A percentile compares a stretch with the other conserved stretches of the same genome.
These are phyloP conservation scores for Dissophora globulifera DNA, from an alignment of 192 early-diverging fungal species.

Conservation along the genomic window DNA sequence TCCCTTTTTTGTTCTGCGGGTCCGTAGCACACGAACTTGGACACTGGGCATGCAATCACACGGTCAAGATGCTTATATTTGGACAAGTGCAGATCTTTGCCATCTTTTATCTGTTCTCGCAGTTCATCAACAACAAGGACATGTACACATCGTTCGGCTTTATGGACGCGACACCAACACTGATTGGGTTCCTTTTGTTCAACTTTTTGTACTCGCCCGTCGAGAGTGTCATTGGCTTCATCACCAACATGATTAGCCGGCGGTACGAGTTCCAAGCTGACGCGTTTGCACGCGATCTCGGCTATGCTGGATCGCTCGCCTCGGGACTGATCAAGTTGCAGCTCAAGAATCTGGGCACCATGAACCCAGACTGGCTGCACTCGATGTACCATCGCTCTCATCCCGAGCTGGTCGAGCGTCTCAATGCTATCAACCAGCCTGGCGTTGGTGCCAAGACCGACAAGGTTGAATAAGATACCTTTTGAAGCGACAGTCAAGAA, in stretches of 20 bases:
- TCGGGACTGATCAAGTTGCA: conserved; percentile 90
- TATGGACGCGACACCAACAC: conserved; percentile 66
- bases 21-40: conserved; percentile 91
- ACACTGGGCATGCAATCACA: conserved; percentile 92
- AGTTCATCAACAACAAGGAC: conserved; percentile 73
- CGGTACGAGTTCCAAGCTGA: conserved; percentile 96
- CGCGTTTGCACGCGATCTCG: conserved; percentile 85
- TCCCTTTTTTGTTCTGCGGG: not conserved
- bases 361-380: conserved; percentile 89
- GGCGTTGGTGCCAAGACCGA: conserved; percentile 14
- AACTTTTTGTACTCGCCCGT: conserved; percentile 86
- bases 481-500: too few species aligned
- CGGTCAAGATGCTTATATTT: conserved; percentile 77
- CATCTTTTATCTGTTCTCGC: conserved; percentile 82
- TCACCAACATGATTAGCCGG: conserved; percentile 82
- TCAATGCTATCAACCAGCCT: conserved; percentile 62
- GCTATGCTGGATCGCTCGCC: conserved; percentile 76
- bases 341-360: conserved; percentile 86
- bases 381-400: conserved; percentile 94
- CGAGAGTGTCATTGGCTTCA: conserved; percentile 78
- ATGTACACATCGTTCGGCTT: conserved; percentile 94
- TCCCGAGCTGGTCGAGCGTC: conserved; percentile 90
- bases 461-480: conserved; percentile 39
- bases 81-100: conserved; percentile 81
- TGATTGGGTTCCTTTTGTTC: conserved; percentile 95